A percentile compares a stretch with the other conserved stretches of the same genome.
These are phyloP conservation scores for Penicillium cataractarum DNA, from an alignment of 495 filamentous ascomycete genomes.

Conservation along the genomic window DNA sequence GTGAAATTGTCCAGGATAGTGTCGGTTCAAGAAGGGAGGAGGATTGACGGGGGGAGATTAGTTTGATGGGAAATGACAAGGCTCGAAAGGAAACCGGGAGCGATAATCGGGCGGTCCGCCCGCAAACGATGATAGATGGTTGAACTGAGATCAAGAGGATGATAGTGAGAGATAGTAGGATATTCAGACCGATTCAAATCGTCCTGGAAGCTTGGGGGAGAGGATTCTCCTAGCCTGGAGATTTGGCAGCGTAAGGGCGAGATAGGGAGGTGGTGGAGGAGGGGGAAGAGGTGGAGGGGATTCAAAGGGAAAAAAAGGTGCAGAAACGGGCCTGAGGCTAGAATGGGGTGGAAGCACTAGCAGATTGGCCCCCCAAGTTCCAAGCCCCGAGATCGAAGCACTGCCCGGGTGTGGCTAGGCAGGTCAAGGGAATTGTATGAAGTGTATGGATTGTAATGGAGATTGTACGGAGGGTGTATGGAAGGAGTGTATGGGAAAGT, in stretches of 20 bases:
- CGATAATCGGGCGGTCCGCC: slow-evolving; percentile 23
- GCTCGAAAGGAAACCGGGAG: slow-evolving; percentile 14
- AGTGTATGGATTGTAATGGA: background rate
- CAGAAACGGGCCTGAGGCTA: slow-evolving; percentile 22
- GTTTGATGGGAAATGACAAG: background rate
- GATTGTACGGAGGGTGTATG: background rate
- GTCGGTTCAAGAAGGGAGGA: background rate
- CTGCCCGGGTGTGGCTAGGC: slow-evolving; percentile 8
- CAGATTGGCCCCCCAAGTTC: background rate
- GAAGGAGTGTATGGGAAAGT: background rate
- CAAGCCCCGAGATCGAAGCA: slow-evolving; percentile 3
- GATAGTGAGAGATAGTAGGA: background rate
- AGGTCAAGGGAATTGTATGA: background rate
- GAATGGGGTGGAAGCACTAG: slow-evolving; percentile 9
- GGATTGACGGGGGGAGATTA: background rate
- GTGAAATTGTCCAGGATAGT: background rate
- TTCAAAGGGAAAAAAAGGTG: slow-evolving; percentile 12
- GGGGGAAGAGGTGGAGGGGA: slow-evolving; percentile 3
- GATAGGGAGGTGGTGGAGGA: slow-evolving; percentile 6
- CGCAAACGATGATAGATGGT: slow-evolving; percentile 8
- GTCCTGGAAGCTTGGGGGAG: slow-evolving; percentile 1
- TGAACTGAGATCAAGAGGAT: slow-evolving; percentile 4
- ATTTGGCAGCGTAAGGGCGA: slow-evolving; percentile 1
- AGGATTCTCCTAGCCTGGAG: background rate
- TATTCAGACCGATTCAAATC: background rate